Evolutionary conservation across 2,329 filamentous ascomycete genomes (phyloP), one percentile per base, ranked within the genome.

Genomic region (Xylariaceae sp.): DNA sequence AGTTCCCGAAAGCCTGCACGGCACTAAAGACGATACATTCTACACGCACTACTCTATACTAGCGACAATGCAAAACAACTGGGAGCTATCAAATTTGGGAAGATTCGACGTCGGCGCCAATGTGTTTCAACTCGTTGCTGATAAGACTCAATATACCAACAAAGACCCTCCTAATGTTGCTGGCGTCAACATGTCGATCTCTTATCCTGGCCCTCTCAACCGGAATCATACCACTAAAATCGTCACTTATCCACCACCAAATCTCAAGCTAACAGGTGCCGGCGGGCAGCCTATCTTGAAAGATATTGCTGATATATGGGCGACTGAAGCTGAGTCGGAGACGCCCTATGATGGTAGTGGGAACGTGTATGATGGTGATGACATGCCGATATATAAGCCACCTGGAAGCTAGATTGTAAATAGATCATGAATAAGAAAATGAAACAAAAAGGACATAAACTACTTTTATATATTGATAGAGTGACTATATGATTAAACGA

Each of bases 11-110:
- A 49, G 76, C n/a, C 75, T 87, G 0, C 68, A 80, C 42, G 86
- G 86, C 46, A 88, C 85, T 22, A 81, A 74, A 6, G 89, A 94
- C 66, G 62, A 71, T 58, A 81, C 74, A 58, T 91, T 81, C 65
- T 89, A 88, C 71, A 83, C 83, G 62, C 85, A 88, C 70, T 68
- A 57, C 49, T 67, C 64, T n/a, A 61, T 66, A 15, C 49, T 64
- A 12, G 60, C 85, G 6, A 82, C 83, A 11, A 75, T 85, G 11
- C 71, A 81, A 54, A 80, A 82, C 50, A 89, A 89, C 73, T 89
- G 85, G 84, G 75, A 72, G 49, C 74, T 89, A 71, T 71, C 75
- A 70, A 61, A 64, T 38, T 54, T 68, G 4, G 66, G 66, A 3
- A 56, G 63, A 45, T 63, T 57, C 42, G 63, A 68, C 14, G 63